These are phyloP conservation scores for Candida khao-thaluensis DNA, from an alignment of 805 yeast species.

Conservation along the genomic window DNA sequence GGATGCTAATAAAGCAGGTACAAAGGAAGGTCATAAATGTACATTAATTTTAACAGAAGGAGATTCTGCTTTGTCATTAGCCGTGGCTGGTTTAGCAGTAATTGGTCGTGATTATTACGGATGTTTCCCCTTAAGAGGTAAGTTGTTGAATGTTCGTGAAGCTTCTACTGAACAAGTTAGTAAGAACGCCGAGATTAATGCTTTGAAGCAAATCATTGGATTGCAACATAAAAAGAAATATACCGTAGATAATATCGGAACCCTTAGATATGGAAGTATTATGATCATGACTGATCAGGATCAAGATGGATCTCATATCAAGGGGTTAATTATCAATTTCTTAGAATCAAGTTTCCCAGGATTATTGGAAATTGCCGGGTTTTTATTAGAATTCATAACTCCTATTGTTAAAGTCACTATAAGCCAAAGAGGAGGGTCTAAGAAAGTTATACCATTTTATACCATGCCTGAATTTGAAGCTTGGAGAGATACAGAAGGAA, in stretches of 20 bases:
- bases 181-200: conserved; percentile 92
- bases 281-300: conserved; percentile 99
- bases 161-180: conserved; percentile 94
- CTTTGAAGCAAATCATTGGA: conserved; percentile 93
- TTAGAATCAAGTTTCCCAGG: conserved; percentile 95
- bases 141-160: conserved; percentile 90
- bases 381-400: conserved; percentile 89
- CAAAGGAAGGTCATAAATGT: conserved; percentile 86
- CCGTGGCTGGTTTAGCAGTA: conserved; percentile 90
- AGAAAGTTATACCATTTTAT: conserved; percentile 69
- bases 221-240: conserved; percentile 88
- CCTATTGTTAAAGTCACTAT: conserved; percentile 92
- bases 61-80: conserved; percentile 89
- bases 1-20: conserved; percentile 96
- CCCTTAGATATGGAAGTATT: conserved; percentile 88
- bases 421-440: conserved; percentile 54
- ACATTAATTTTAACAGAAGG: conserved; percentile 95
- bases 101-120: conserved; percentile 96
- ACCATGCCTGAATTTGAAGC: conserved; percentile 93
- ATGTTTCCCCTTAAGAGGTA: conserved; percentile 93
- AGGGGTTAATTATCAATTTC: conserved; percentile 91
- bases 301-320: conserved; percentile 98
- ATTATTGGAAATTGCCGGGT: conserved; percentile 83
- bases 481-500: conserved; percentile 88
- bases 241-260: conserved; percentile 55